phyloP scores from a whole-genome alignment of 2,329 filamentous ascomycete species.

The Thelonectria blattea region DNA sequence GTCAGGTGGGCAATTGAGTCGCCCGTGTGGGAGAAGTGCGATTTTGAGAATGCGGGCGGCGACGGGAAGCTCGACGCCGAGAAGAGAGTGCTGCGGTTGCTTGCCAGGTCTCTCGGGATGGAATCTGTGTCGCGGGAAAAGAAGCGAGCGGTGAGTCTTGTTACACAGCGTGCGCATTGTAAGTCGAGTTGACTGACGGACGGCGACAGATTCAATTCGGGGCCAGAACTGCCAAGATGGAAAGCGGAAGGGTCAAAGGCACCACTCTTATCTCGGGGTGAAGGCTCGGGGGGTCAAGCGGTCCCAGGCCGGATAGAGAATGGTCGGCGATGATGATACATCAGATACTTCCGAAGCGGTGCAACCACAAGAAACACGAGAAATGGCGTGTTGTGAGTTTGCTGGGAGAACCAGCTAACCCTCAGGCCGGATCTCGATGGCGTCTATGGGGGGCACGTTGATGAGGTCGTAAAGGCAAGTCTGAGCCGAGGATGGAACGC shows the following conservation, averaged over 20 bases:
- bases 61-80: slow-evolving; percentile 67
- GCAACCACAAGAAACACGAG: slow-evolving; percentile 31
- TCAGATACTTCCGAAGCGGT: slow-evolving; percentile 78
- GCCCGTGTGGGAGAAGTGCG: slow-evolving; percentile 86
- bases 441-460: slow-evolving; percentile 38
- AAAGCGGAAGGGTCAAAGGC: slow-evolving; percentile 70
- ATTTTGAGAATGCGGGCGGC: slow-evolving; percentile 66
- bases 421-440: slow-evolving; percentile 41
- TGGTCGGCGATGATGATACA: slow-evolving; percentile 66
- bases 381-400: slow-evolving; percentile 54
- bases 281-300: slow-evolving; percentile 35
- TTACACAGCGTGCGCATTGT: background rate
- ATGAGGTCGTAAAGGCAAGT: slow-evolving; percentile 70
- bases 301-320: background rate
- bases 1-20: slow-evolving; percentile 78
- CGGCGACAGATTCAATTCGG: slow-evolving; percentile 77
- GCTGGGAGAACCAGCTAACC: slow-evolving; percentile 49
- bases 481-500: slow-evolving; percentile 54
- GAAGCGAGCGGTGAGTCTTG: slow-evolving; percentile 77
- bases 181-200: slow-evolving; percentile 21
- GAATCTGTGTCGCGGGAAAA: slow-evolving; percentile 77
- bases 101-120: slow-evolving; percentile 79
- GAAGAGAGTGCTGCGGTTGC: slow-evolving; percentile 79
- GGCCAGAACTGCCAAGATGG: slow-evolving; percentile 83
- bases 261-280: slow-evolving; percentile 62